Percentiles rank a stretch among this genome's conserved stretches.
Evolutionary conservation across 805 yeast species (phyloP).

Genomic region (Yueomyces sp.): DNA sequence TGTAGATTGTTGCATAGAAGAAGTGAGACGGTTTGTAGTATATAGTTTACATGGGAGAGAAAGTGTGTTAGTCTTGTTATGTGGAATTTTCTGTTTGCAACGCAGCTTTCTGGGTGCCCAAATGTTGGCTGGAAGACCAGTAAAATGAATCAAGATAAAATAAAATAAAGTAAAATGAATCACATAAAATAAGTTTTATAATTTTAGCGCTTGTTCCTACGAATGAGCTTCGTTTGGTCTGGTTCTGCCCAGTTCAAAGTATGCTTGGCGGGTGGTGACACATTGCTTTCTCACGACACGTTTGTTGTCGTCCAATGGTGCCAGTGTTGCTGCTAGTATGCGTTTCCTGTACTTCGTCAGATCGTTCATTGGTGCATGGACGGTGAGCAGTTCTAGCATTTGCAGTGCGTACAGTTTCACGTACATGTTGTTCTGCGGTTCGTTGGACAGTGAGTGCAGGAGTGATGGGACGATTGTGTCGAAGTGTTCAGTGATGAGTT

Average conservation of each 20-base stretch:
- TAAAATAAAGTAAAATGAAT: no score
- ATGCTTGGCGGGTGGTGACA: constrained; percentile 67
- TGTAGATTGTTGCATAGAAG: no score
- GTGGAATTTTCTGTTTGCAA: no score
- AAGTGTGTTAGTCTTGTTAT: no score
- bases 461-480: constrained; percentile 44
- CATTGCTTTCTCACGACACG: constrained; percentile 66
- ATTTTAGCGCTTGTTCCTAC: constrained; percentile 10
- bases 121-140: no score
- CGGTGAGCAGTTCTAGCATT: constrained; percentile 39
- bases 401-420: constrained; percentile 46
- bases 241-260: constrained; percentile 36
- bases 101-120: no score
- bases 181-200: no score
- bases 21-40: no score
- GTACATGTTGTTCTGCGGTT: constrained; percentile 24
- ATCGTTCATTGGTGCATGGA: constrained; percentile 26
- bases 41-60: no score
- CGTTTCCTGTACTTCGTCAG: constrained; percentile 38
- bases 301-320: constrained; percentile 56
- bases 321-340: constrained; percentile 35
- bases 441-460: constrained; percentile 21
- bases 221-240: constrained; percentile 9
- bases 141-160: no score
- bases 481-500: constrained; percentile 39